Percentiles rank a stretch among this genome's conserved stretches.
Conservation (phyloP, 2,329 filamentous ascomycete species). For the Microcyclosporella mali region DNA sequence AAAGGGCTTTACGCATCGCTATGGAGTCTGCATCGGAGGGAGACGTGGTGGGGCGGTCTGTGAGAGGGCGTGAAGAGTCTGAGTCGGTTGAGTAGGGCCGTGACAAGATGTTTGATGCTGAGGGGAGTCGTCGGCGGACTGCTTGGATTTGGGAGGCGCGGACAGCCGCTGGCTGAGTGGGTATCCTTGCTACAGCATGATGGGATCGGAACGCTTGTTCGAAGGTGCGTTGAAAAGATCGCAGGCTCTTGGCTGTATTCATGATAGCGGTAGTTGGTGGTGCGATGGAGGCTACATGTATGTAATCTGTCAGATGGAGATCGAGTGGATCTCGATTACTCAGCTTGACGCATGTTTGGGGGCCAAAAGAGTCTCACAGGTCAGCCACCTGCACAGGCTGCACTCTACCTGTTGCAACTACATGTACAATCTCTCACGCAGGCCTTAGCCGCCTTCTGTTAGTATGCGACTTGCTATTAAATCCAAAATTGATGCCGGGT, state of each 20-base stretch:
- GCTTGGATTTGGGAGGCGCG: slow-evolving; percentile 10
- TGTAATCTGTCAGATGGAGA: background rate
- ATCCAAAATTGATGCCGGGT: too few species aligned
- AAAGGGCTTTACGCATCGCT: slow-evolving; percentile 38
- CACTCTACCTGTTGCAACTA: too few species aligned
- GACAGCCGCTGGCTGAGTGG: slow-evolving; percentile 8
- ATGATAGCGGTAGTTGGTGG: background rate
- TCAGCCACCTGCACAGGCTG: too few species aligned
- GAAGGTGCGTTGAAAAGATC: slow-evolving; percentile 28
- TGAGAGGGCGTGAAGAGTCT: slow-evolving; percentile 21
- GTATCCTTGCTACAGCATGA: slow-evolving; percentile 13
- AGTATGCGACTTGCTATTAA: too few species aligned
- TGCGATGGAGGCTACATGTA: background rate
- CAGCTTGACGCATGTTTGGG: background rate
- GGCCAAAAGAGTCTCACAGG: too few species aligned
- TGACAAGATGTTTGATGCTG: slow-evolving; percentile 8
- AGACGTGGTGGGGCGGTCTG: slow-evolving; percentile 22
- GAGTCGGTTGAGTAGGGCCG: slow-evolving; percentile 9
- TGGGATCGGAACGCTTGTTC: slow-evolving; percentile 31
- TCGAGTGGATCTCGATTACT: background rate
- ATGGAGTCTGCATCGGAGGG: slow-evolving; percentile 25
- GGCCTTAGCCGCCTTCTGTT: too few species aligned
- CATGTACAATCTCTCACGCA: too few species aligned
- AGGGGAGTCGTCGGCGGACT: slow-evolving; percentile 6
- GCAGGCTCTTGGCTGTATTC: slow-evolving; percentile 24